These are phyloP conservation scores for Suhomyces sp. DNA, from an alignment of 805 yeast species.

Conservation along the genomic window DNA sequence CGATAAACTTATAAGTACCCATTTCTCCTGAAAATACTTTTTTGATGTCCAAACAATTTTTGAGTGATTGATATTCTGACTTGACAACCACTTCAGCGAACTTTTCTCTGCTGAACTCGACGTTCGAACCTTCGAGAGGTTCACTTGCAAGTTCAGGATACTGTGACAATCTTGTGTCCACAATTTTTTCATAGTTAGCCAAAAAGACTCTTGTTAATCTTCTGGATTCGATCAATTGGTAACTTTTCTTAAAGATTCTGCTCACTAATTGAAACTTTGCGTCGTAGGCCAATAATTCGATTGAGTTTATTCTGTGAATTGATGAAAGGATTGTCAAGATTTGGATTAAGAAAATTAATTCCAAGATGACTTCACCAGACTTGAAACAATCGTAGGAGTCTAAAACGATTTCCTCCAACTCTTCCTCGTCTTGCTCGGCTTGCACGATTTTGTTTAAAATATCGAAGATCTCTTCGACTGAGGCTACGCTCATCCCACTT, in stretches of 20 bases:
- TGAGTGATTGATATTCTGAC: conserved; percentile 55
- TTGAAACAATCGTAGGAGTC: conserved; percentile 64
- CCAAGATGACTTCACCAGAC: conserved; percentile 60
- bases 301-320: conserved; percentile 24
- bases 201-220: conserved; percentile 44
- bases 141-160: conserved; percentile 46
- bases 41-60: conserved; percentile 34
- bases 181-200: conserved; percentile 29
- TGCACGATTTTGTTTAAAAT: conserved; percentile 23
- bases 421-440: conserved; percentile 34
- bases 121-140: conserved; percentile 11
- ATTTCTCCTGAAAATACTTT: conserved; percentile 22
- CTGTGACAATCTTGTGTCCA: conserved; percentile 38
- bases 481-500: conserved; percentile 19
- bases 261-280: conserved; percentile 36
- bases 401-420: conserved; percentile 41
- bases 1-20: conserved; percentile 42
- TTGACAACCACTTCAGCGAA: conserved; percentile 58
- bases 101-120: conserved; percentile 20
- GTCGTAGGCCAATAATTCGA: conserved; percentile 15
- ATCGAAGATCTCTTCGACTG: conserved; percentile 37
- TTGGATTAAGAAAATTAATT: conserved; percentile 54
- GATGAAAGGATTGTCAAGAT: conserved; percentile 39
- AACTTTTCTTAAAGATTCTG: conserved; percentile 57
- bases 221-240: conserved; percentile 55